Percentiles rank a stretch among this genome's conserved stretches.
Conservation (phyloP, 495 filamentous ascomycete genomes). For the Bacidia rubella region DNA sequence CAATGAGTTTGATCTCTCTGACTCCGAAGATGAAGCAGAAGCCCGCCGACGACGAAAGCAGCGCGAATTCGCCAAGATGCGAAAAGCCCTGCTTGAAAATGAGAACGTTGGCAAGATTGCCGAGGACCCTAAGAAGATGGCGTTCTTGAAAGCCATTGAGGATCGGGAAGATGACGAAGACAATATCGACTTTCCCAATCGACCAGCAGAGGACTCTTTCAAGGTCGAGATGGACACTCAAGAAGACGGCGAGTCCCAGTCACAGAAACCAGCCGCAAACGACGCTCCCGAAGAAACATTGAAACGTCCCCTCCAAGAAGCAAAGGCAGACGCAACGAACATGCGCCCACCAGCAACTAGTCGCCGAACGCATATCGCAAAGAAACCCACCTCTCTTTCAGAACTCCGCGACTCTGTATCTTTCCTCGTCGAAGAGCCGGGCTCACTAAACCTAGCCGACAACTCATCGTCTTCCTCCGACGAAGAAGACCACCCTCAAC, state of each 20-base stretch:
- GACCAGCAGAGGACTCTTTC: slow-evolving; percentile 35
- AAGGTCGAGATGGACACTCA: slow-evolving; percentile 18
- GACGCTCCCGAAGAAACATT: slow-evolving; percentile 24
- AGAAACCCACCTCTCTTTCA: slow-evolving; percentile 52
- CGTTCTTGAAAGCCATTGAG: slow-evolving; percentile 82
- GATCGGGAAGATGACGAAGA: slow-evolving; percentile 64
- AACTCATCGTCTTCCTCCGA: slow-evolving; percentile 25
- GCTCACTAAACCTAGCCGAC: slow-evolving; percentile 35
- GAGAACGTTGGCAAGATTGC: slow-evolving; percentile 83
- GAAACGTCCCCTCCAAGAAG: slow-evolving; percentile 38
- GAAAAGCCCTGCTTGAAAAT: slow-evolving; percentile 76
- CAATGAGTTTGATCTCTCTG: slow-evolving; percentile 63
- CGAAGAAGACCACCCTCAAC: slow-evolving; percentile 21
- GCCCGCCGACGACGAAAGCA: slow-evolving; percentile 70
- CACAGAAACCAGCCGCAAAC: slow-evolving; percentile 20
- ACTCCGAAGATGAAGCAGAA: slow-evolving; percentile 73
- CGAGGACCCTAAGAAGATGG: slow-evolving; percentile 75
- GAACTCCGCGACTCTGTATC: slow-evolving; percentile 72
- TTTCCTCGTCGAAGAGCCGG: slow-evolving; percentile 64
- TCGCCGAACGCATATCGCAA: slow-evolving; percentile 45
- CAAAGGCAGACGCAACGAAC: slow-evolving; percentile 32
- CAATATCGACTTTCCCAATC: slow-evolving; percentile 54
- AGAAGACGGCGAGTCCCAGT: slow-evolving; percentile 33
- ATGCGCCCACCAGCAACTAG: slow-evolving; percentile 44
- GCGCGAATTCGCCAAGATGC: slow-evolving; percentile 80